Base-by-base conservation (phyloP, 2,329 filamentous ascomycete species). In the Aspergillus pseudonomiae region DNA sequence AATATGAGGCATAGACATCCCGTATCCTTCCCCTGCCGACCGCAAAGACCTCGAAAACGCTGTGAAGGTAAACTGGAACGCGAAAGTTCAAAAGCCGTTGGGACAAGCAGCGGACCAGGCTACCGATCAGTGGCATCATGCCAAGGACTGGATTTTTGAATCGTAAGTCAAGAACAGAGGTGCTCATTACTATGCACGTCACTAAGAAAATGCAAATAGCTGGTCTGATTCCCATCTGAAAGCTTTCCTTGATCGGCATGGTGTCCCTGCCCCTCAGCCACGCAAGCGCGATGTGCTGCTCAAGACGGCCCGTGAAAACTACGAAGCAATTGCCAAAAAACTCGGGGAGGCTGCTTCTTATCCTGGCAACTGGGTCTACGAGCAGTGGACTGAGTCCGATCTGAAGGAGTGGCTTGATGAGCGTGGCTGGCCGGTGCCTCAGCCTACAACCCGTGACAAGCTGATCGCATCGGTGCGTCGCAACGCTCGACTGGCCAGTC, bases 161-260 rank as follows among this genome's bases (percentile, higher is more conserved):
- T 86, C 82, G 89, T 91, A 80, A 75, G 83, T 64, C 68, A 7
- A 26, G 26, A 11, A 4, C 36, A 34, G 39, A 19, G n/a, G 30
- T 57, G 65, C 62, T 60, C 66, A 65, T 21, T 28, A 30, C 36
- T 28, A 9, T 24, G 4, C 7, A 56, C 36, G 12, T 12, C 56
- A 57, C 79, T 86, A 74, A 85, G 71, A 5, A 58, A 60, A 19
- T 14, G 52, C 57, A 10, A 61, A 24, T 67, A 95, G 92, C 64
- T 97, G 94, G 92, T 89, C 91, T 69, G 94, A 98, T 63, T 97
- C 93, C 68, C 90, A 96, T 77, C 85, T 99, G 70, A 97, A 98
- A 85, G 82, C 91, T 1, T 98, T 98, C 80, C 90, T 93, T 67
- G 94, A 98, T 78, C 91, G 90, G 77, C 87, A 98, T 78, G 86